Evolutionary conservation across 176 grass and related monocot genomes (phyloP).

Genomic region (Neostapfia colusana): DNA sequence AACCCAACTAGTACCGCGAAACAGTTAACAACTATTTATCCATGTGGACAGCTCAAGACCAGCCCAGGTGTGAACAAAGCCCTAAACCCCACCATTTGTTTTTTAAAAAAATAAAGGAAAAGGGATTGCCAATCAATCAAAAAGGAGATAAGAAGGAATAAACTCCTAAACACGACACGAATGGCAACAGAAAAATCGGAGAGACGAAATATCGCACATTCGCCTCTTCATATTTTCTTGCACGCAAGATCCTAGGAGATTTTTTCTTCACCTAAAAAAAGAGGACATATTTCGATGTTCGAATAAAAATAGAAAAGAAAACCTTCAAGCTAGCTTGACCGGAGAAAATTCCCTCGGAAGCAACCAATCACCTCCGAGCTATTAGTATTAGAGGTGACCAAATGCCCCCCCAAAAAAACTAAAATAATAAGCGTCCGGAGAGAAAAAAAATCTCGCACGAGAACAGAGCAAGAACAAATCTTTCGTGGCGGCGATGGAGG

Average conservation of each 20-base stretch:
- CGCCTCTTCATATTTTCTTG: slow-evolving; percentile 1
- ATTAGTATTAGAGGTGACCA: background rate
- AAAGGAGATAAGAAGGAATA: background rate
- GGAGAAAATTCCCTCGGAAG: slow-evolving; percentile 18
- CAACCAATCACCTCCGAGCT: background rate
- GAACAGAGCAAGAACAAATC: background rate
- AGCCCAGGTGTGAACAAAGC: background rate
- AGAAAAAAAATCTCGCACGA: background rate
- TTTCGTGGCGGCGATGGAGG: background rate
- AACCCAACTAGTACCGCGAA: background rate
- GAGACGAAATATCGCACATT: background rate
- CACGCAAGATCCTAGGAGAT: slow-evolving; percentile 9
- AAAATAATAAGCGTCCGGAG: background rate
- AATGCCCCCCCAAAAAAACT: background rate
- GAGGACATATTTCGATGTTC: background rate
- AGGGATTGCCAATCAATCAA: background rate
- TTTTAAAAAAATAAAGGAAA: background rate
- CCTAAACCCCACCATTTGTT: background rate
- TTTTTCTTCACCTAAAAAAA: background rate
- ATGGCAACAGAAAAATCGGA: background rate
- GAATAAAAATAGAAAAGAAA: background rate
- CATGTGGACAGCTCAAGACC: background rate
- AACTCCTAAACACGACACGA: background rate
- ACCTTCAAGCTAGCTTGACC: slow-evolving; percentile 25
- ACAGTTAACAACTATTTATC: background rate